A percentile compares a stretch with the other conserved stretches of the same genome.
phyloP scores from a whole-genome alignment of 768 basidiomycete species.

The Mrakia gelida region DNA sequence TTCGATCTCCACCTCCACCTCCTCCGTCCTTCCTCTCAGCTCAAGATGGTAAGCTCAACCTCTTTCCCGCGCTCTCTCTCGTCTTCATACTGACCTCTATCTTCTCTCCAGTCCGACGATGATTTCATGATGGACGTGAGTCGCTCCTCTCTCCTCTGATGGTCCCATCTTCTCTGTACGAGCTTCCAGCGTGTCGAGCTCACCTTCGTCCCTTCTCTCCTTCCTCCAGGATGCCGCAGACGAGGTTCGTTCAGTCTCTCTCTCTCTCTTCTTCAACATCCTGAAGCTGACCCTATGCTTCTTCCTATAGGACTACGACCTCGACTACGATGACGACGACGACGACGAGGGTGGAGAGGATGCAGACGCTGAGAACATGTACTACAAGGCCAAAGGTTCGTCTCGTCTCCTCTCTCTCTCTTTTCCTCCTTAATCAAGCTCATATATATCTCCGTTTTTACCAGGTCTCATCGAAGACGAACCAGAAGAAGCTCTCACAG shows the following conservation, averaged over 20 bases:
- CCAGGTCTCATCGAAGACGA: slow-evolving; percentile 62
- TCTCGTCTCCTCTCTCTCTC: slow-evolving; percentile 22
- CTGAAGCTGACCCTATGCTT: neutral
- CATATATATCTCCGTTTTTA: neutral
- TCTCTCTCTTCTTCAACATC: neutral
- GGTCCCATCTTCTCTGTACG: neutral
- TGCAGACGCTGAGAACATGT: slow-evolving; percentile 94
- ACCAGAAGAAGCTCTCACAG: slow-evolving; percentile 83
- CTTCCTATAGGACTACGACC: slow-evolving; percentile 74
- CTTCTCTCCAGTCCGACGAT: slow-evolving; percentile 39
- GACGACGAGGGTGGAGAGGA: slow-evolving; percentile 64
- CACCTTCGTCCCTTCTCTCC: neutral
- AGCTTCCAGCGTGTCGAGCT: neutral
- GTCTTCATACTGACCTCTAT: neutral
- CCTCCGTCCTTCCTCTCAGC: neutral
- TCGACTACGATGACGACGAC: slow-evolving; percentile 90
- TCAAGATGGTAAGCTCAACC: neutral
- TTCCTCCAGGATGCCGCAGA: slow-evolving; percentile 44
- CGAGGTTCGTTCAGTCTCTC: slow-evolving; percentile 39
- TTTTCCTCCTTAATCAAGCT: neutral
- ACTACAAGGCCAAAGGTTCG: slow-evolving; percentile 94
- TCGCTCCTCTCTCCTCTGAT: neutral
- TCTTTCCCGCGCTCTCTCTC: neutral
- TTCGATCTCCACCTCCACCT: neutral
- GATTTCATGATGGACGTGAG: slow-evolving; percentile 47